Base-by-base conservation (phyloP, 805 yeast species). In the Nadsonia fulvescens region DNA sequence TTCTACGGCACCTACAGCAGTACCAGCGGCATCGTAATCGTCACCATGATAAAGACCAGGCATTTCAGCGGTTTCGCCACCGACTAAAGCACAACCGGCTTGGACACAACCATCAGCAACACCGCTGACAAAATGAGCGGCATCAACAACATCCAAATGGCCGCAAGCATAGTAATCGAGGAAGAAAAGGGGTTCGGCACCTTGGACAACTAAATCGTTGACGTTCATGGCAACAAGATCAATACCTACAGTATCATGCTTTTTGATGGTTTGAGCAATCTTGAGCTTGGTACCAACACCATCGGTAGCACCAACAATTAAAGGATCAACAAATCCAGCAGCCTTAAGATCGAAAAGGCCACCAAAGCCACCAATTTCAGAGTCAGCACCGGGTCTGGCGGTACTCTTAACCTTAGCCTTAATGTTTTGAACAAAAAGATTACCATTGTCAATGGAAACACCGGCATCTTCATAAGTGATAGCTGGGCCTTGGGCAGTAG, bases 11-110 rank as follows among this genome's bases (percentile, higher is more conserved):
- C 99, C 99, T 22, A 89, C 83, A 28, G 95, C 91, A 18, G 98
- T 91, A 53, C 99, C 99, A 46, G 86, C 89, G 33, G 94, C 83
- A 53, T 89, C 99, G 47, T 89, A 89, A 54, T 89, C 96, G 17
- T 91, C 92, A 30, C 71, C 81, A 32, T 73, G 77, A 45, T 89
- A 89, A 77, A 89, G 79, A 37, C 98, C 98, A 14, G 99, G 99
- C 99, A 89, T 89, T 61, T 89, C 99, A 29, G 93, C 76, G 19
- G 99, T 89, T 55, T 89, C 99, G 38, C 99, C 99, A 30, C 99
- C 99, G 28, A 89, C 94, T 32, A 89, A 62, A 5, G 99, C 98
- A 63, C 98, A 86, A 7, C 93, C 94, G 17, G 96, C 77, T 37
- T 70, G 67, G 37, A 73, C 71, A 60, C 99, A 89, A 31, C 98